These are phyloP conservation scores for Spatholobus suberectus DNA, from an alignment of 306 rosid genomes.

Conservation along the genomic window DNA sequence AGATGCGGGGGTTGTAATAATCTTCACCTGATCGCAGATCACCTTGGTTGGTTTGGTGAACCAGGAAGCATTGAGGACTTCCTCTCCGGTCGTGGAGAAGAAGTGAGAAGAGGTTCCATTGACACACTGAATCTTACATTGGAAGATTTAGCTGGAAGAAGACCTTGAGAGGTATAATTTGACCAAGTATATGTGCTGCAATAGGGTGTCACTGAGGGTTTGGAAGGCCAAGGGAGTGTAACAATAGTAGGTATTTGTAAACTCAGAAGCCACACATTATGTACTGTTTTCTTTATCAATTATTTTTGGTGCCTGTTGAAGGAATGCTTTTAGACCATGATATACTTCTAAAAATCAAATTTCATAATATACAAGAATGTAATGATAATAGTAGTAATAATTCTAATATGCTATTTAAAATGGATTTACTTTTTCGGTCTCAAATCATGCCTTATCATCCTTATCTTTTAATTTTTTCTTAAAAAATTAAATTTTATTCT, in stretches of 20 bases:
- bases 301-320: constrained; percentile 10
- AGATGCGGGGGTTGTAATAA: constrained; percentile 86
- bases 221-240: constrained; percentile 3
- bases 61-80: constrained; percentile 78
- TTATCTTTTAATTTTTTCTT: no score
- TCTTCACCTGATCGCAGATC: constrained; percentile 85
- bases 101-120: constrained; percentile 66
- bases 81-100: constrained; percentile 86
- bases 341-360: no score
- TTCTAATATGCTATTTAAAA: no score
- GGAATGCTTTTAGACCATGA: constrained; percentile 6
- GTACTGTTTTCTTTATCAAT: neutral
- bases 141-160: constrained; percentile 79
- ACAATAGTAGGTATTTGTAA: neutral
- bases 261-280: constrained; percentile 18
- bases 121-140: constrained; percentile 80
- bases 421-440: no score
- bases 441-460: no score
- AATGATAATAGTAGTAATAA: no score
- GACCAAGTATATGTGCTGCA: constrained; percentile 8
- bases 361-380: no score
- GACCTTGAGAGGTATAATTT: constrained; percentile 35
- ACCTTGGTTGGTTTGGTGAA: constrained; percentile 89
- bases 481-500: no score
- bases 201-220: constrained; percentile 12